These are phyloP conservation scores for Pisolithus thermaeus DNA, from an alignment of 1,284 basidiomycete species.

Conservation along the genomic window DNA sequence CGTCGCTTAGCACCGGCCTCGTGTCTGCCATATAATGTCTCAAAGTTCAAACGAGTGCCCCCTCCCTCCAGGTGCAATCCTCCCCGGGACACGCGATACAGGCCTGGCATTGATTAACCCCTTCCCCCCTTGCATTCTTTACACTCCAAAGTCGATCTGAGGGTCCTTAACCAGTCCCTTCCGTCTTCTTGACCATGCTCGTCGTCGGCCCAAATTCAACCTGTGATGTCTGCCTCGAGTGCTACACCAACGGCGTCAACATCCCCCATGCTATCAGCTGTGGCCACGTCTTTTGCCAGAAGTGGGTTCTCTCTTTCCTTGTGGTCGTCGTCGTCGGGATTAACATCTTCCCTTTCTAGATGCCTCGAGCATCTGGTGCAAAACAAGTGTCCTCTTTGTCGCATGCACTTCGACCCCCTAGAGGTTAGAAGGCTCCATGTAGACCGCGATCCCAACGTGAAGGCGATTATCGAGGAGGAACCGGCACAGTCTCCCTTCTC, in stretches of 20 bases:
- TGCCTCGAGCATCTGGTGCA: slow-evolving; percentile 30
- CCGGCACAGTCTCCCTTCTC: slow-evolving; percentile 12
- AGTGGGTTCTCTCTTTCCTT: slow-evolving; percentile 16
- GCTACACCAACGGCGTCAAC: slow-evolving; percentile 31
- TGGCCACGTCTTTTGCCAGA: slow-evolving; percentile 41
- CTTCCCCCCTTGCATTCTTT: slow-evolving; percentile 19
- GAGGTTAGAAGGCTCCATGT: slow-evolving; percentile 30
- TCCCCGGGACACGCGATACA: slow-evolving; percentile 25
- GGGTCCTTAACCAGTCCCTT: slow-evolving; percentile 33
- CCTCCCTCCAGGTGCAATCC: slow-evolving; percentile 10
- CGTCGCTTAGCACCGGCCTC: slow-evolving; percentile 28
- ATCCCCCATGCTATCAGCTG: slow-evolving; percentile 39
- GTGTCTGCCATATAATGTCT: slow-evolving; percentile 30
- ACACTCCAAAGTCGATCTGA: slow-evolving; percentile 13
- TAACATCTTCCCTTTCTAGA: slow-evolving; percentile 11
- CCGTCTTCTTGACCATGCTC: slow-evolving; percentile 31
- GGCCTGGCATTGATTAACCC: slow-evolving; percentile 18
- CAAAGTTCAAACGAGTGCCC: slow-evolving; percentile 15
- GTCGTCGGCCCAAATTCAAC: slow-evolving; percentile 39
- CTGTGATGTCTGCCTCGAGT: slow-evolving; percentile 45
- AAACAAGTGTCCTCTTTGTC: slow-evolving; percentile 31
- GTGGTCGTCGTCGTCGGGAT: neutral
- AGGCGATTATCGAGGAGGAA: slow-evolving; percentile 1
- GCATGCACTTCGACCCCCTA: slow-evolving; percentile 24
- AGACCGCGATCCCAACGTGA: slow-evolving; percentile 17